phyloP scores from a whole-genome alignment of 257 asterid species.

The Solanum dulcamara region DNA sequence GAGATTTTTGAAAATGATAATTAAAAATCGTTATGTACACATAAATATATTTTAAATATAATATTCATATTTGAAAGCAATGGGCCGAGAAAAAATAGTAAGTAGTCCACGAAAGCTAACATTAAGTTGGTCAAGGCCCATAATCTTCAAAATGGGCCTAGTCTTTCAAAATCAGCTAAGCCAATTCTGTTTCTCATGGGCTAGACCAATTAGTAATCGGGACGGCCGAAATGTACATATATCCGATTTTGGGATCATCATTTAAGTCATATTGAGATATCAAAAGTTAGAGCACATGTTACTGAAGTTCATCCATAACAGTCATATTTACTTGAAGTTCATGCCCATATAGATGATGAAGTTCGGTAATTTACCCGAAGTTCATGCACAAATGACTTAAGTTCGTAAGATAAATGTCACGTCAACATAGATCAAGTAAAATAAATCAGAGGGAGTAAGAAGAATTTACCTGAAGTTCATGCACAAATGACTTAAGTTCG shows the following conservation, averaged over 20 bases:
- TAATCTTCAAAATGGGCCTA: not conserved
- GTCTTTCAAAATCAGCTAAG: not conserved
- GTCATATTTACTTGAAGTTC: not conserved
- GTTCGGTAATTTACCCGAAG: too few relatives aligned
- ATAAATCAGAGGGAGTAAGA: too few relatives aligned
- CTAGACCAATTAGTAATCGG: not conserved
- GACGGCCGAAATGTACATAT: not conserved
- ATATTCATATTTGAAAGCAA: not conserved
- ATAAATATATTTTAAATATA: not conserved
- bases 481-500: not conserved
- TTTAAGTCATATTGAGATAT: not conserved
- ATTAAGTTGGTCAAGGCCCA: not conserved
- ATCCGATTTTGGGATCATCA: not conserved
- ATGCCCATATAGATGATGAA: too few relatives aligned
- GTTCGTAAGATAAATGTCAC: not conserved
- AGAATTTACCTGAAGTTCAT: too few relatives aligned
- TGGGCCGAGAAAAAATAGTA: not conserved
- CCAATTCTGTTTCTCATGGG: not conserved
- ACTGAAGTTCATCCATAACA: not conserved
- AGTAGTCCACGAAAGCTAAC: not conserved
- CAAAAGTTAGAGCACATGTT: not conserved
- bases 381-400: not conserved
- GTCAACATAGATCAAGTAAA: too few relatives aligned
- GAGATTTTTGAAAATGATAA: not conserved
- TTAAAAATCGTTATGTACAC: not conserved